These are phyloP conservation scores for Cyclotella distinguenda DNA, from an alignment of 108 stramenopile species.

Conservation along the genomic window DNA sequence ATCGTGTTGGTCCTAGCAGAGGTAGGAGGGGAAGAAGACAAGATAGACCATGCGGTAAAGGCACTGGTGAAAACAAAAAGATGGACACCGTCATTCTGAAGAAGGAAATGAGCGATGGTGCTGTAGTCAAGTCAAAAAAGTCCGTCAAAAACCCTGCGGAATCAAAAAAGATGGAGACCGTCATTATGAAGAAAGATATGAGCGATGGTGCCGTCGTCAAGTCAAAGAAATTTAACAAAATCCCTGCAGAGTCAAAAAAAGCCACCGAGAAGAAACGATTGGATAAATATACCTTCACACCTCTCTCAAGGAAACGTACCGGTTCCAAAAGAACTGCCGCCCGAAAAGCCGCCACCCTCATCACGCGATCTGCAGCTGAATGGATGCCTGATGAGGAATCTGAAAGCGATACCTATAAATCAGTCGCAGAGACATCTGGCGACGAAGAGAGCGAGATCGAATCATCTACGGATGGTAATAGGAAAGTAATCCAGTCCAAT, in stretches of 20 bases:
- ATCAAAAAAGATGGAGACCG: constrained; percentile 8
- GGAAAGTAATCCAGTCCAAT: constrained; percentile 5
- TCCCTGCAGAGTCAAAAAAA: constrained; percentile 1
- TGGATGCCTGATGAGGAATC: constrained; percentile 40
- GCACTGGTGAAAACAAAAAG: constrained; percentile 8
- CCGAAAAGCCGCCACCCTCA: constrained; percentile 30
- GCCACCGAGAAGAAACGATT: constrained; percentile 51
- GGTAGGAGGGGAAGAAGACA: constrained; percentile 34
- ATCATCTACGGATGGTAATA: not conserved
- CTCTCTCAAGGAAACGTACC: not conserved
- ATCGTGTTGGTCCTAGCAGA: constrained; percentile 37
- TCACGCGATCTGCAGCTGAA: constrained; percentile 35
- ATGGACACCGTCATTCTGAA: not conserved
- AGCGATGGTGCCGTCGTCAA: not conserved
- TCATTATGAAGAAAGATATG: not conserved
- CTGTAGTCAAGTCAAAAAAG: no score
- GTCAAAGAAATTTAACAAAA: constrained; percentile 2
- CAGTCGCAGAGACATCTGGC: constrained; percentile 3
- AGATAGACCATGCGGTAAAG: constrained; percentile 30
- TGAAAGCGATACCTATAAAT: constrained; percentile 19
- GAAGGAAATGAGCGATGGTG: not conserved
- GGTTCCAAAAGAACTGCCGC: constrained; percentile 26
- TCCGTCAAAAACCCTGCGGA: not conserved
- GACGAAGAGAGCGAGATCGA: constrained; percentile 12
- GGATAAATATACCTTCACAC: constrained; percentile 36